Conservation (phyloP, 2,329 filamentous ascomycete genomes). For the Lachnellula hyalina region DNA sequence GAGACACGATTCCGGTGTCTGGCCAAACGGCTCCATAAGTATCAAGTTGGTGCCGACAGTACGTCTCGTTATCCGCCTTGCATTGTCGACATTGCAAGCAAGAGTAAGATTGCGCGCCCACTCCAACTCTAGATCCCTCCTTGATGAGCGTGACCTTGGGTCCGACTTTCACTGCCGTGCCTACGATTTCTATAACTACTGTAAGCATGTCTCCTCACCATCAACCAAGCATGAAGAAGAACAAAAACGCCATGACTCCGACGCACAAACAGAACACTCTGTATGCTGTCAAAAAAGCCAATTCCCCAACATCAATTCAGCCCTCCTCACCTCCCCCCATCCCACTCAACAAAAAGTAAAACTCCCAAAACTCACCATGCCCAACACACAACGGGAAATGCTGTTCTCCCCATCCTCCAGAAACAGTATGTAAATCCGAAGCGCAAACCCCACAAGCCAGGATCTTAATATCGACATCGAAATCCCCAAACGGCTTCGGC, state of each 20-base stretch:
- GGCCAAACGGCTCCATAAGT: slow-evolving; percentile 47
- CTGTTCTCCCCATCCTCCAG: slow-evolving; percentile 48
- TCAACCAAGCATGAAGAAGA: too few relatives aligned
- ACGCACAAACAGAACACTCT: too few relatives aligned
- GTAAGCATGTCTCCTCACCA: too few relatives aligned
- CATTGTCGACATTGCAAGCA: slow-evolving; percentile 51
- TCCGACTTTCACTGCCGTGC: slow-evolving; percentile 62
- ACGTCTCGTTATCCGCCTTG: slow-evolving; percentile 51
- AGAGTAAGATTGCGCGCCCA: slow-evolving; percentile 49
- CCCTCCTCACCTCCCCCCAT: not conserved
- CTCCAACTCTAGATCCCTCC: slow-evolving; percentile 48
- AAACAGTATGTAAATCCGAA: slow-evolving; percentile 67
- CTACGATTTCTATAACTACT: slow-evolving; percentile 53
- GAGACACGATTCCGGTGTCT: slow-evolving; percentile 54
- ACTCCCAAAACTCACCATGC: slow-evolving; percentile 34
- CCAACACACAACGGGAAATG: slow-evolving; percentile 48
- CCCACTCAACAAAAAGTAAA: not conserved
- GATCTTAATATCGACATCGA: slow-evolving; percentile 85
- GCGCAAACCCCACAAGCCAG: slow-evolving; percentile 74
- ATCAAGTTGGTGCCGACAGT: slow-evolving; percentile 45
- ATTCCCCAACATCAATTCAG: too few relatives aligned
- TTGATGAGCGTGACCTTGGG: slow-evolving; percentile 55
- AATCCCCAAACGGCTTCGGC: slow-evolving; percentile 79
- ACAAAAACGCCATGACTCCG: too few relatives aligned
- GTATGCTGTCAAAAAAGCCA: too few relatives aligned